A percentile compares a stretch with the other conserved stretches of the same genome.
Conservation (phyloP, 129 eudicot genomes). For the Smallanthus sonchifolius region DNA sequence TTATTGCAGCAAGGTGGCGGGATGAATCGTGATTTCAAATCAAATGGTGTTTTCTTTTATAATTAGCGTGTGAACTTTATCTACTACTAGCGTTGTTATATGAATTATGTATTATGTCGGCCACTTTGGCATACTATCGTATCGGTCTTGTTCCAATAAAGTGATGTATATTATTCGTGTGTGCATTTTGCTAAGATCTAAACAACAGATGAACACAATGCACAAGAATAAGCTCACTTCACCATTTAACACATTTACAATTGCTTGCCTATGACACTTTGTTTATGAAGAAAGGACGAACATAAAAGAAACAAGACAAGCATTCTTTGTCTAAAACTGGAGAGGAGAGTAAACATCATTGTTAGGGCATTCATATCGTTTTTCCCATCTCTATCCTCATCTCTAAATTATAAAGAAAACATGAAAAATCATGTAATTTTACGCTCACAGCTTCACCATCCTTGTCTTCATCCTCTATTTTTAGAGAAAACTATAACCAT, state of each 20-base stretch:
- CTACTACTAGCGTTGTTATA: background rate
- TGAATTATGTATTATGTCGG: background rate
- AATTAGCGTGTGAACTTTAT: background rate
- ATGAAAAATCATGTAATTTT: too few relatives aligned
- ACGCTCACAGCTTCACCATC: too few relatives aligned
- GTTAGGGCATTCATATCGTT: too few relatives aligned
- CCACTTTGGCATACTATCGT: background rate
- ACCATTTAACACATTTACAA: constrained; percentile 47
- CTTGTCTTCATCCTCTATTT: too few relatives aligned
- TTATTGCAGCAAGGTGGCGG: constrained; percentile 63
- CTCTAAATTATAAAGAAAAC: too few relatives aligned
- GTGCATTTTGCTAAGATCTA: background rate
- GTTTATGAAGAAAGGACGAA: too few relatives aligned
- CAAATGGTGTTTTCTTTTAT: background rate
- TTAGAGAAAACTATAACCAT: too few relatives aligned
- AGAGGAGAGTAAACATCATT: too few relatives aligned
- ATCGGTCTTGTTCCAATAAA: background rate
- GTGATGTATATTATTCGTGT: background rate
- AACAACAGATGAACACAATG: background rate
- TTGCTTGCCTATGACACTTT: constrained; percentile 6
- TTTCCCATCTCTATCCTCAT: too few relatives aligned
- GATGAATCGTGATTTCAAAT: constrained; percentile 20
- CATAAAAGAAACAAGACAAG: too few relatives aligned
- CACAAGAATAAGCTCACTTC: constrained; percentile 40
- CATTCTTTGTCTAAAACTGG: too few relatives aligned